phyloP scores from a whole-genome alignment of 768 basidiomycete species.

The Calocybe cyanea region DNA sequence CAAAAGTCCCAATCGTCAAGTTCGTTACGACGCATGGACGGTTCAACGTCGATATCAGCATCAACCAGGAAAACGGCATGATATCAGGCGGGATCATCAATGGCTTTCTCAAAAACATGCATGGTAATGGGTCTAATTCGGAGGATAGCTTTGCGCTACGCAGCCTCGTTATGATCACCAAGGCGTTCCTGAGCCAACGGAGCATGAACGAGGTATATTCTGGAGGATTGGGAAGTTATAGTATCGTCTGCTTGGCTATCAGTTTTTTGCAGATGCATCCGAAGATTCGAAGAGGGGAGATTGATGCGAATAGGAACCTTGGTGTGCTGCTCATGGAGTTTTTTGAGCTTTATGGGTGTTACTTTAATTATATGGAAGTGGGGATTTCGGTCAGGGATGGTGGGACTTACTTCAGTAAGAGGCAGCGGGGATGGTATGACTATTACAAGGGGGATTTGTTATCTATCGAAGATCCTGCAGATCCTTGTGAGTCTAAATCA shows the following conservation, averaged over 20 bases:
- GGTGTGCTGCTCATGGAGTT: conserved; percentile 97
- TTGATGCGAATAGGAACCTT: conserved; percentile 82
- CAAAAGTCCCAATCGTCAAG: conserved; percentile 96
- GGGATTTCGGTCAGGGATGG: conserved; percentile 88
- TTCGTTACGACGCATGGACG: conserved; percentile 80
- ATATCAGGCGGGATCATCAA: conserved; percentile 76
- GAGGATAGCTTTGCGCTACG: conserved; percentile 64
- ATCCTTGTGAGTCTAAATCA: conserved; percentile 72
- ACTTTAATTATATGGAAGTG: conserved; percentile 88
- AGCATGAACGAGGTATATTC: conserved; percentile 98
- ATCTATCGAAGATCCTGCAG: conserved; percentile 92
- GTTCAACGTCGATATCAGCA: conserved; percentile 89
- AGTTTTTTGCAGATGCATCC: conserved; percentile 98
- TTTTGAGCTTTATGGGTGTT: conserved; percentile 90
- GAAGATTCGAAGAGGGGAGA: conserved; percentile 83
- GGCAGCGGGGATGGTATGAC: conserved; percentile 77
- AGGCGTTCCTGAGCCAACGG: conserved; percentile 85
- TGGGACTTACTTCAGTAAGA: conserved; percentile 86
- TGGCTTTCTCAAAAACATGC: conserved; percentile 68
- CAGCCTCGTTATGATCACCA: conserved; percentile 82
- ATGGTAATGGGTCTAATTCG: conserved; percentile 20
- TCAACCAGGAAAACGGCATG: conserved; percentile 88
- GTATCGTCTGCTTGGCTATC: conserved; percentile 89
- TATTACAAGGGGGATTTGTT: conserved; percentile 53
- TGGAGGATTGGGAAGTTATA: conserved; percentile 92